These are phyloP conservation scores for Coprinopsis cinerea DNA, from an alignment of 768 basidiomycete genomes.

Conservation along the genomic window DNA sequence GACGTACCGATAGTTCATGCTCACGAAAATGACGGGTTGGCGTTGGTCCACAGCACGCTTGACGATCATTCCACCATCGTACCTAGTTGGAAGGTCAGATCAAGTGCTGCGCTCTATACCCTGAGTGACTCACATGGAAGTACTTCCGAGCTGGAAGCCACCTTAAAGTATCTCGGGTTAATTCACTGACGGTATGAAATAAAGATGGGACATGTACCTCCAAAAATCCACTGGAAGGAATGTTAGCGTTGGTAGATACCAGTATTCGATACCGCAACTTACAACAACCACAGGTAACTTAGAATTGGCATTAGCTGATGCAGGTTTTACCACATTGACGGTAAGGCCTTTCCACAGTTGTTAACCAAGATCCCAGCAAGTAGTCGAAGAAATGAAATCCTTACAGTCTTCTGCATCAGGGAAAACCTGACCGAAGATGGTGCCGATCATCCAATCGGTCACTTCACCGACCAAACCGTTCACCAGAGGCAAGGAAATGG, in stretches of 20 bases:
- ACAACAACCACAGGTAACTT: constrained; percentile 48
- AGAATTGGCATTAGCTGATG: constrained; percentile 24
- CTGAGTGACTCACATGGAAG: constrained; percentile 12
- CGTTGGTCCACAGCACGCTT: constrained; percentile 36
- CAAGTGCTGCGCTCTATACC: background rate
- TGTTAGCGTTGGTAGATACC: background rate
- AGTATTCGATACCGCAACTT: constrained; percentile 13
- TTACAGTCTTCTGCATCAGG: constrained; percentile 23
- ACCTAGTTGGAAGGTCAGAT: constrained; percentile 19
- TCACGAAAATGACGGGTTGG: constrained; percentile 44
- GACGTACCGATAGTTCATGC: constrained; percentile 44
- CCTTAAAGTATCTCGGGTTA: constrained; percentile 11
- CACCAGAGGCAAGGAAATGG: constrained; percentile 2
- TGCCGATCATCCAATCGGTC: background rate
- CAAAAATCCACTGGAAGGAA: constrained; percentile 36
- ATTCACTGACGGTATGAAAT: background rate
- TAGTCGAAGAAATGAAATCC: background rate
- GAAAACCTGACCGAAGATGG: constrained; percentile 4
- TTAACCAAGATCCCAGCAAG: too few relatives aligned
- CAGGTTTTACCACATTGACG: constrained; percentile 41
- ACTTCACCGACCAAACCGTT: background rate
- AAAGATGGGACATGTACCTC: constrained; percentile 22
- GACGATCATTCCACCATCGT: constrained; percentile 35
- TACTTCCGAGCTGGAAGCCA: constrained; percentile 23
- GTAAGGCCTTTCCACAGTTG: constrained; percentile 42